Percentiles rank a stretch among this genome's conserved stretches.
These are phyloP conservation scores for Suhomyces sp. DNA, from an alignment of 805 yeast genomes.

Conservation along the genomic window DNA sequence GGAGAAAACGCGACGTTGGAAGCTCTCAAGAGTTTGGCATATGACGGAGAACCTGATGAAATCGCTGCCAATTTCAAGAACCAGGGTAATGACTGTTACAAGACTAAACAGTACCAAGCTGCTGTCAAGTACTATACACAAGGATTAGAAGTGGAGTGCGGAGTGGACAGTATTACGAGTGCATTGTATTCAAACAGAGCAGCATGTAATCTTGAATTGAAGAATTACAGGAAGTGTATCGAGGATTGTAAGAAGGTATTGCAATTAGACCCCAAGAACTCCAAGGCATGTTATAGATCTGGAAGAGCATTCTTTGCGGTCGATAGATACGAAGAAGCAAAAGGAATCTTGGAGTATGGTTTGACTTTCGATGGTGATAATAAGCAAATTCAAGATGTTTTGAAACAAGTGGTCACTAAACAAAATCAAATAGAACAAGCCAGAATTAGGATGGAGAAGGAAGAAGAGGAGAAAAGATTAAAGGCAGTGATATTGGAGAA, in stretches of 20 bases:
- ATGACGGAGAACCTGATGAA: conserved; percentile 95
- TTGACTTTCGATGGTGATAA: conserved; percentile 59
- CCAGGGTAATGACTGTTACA: conserved; percentile 90
- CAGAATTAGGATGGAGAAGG: conserved; percentile 36
- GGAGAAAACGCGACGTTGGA: conserved; percentile 76
- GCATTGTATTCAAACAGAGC: conserved; percentile 81
- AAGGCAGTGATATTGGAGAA: conserved; percentile 46
- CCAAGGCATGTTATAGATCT: conserved; percentile 84
- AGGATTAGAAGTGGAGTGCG: conserved; percentile 72
- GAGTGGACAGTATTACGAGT: conserved; percentile 51
- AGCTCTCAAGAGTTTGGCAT: conserved; percentile 87
- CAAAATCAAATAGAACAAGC: conserved; percentile 30
- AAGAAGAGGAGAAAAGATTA: conserved; percentile 41
- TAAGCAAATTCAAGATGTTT: conserved; percentile 49
- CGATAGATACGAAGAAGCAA: conserved; percentile 70
- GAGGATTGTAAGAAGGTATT: conserved; percentile 80
- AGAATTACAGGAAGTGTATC: conserved; percentile 82
- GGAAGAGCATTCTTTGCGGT: conserved; percentile 76
- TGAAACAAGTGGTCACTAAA: conserved; percentile 40
- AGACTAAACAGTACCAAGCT: conserved; percentile 63
- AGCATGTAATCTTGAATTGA: conserved; percentile 83
- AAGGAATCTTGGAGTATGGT: conserved; percentile 65
- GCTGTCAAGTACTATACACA: conserved; percentile 80
- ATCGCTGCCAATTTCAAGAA: conserved; percentile 84
- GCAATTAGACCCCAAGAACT: conserved; percentile 60